Evolutionary conservation across 2,329 filamentous ascomycete species (phyloP), one percentile per base, ranked within the genome.

Genomic region (Pseudogymnoascus sp.): DNA sequence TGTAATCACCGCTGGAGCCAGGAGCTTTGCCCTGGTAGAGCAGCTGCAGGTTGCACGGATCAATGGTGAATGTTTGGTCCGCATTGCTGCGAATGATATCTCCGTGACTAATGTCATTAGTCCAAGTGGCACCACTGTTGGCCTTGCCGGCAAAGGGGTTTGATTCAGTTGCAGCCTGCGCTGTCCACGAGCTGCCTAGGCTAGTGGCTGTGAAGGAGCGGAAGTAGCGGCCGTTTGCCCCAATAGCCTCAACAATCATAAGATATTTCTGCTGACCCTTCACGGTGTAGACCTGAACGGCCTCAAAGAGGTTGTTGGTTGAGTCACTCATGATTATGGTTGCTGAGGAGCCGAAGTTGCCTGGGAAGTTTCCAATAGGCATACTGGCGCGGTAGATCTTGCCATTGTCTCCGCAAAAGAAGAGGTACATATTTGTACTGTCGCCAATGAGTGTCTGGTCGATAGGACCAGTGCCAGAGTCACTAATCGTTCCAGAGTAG

Each of bases 371-470:
- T 58, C 71, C 77, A 25, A 86, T 80, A 34, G 85, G 77, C 82
- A 86, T 87, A 68, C 77, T 81, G 58, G 83, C 70, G 1, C 84
- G 78, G 73, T 88, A 88, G 68, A 88, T 84, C 43, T 79, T 80
- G 70, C 85, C 85, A 64, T 88, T 86, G 72, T 88, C 85, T 6
- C 83, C 85, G 0, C 78, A 77, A 66, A 87, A 88, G 79, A 88
- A 88, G 2, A 88, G 74, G 66, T 87, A 87, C 82, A 87, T 86
- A 72, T 81, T 79, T 7, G 69, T 71, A 68, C 72, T 72, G 70
- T 88, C 85, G 47, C 81, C 83, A 64, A 88, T 87, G 61, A 87
- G 64, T 0, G 83, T 82, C 72, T 86, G 83, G 70, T 88, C 84
- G 63, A 88, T 87, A 8, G 75, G 68, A 0, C 82, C 82, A 0